Evolutionary conservation across 345 rosid species (phyloP), one percentile per base, ranked within the genome.

Genomic region (Dipteronia sinensis): DNA sequence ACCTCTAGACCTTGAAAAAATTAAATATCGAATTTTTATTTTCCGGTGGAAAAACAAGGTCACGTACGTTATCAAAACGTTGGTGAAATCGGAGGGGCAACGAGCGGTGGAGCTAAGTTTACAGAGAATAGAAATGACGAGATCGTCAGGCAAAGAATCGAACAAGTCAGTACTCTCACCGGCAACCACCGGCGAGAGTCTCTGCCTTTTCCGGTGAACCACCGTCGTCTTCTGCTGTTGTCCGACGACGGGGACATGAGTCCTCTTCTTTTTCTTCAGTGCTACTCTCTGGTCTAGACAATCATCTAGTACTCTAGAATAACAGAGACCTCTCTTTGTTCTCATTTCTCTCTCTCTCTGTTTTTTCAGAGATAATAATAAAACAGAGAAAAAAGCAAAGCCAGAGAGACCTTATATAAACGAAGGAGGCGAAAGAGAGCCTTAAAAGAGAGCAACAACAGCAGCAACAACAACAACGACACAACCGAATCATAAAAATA

Each of bases 141-240:
- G 90, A 85, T 95, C 98, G 65, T 95, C 98, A 0, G 98, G 98
- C 12, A 95, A 83, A 19, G 83, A 66, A 75, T 93, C 95, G 17
- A 95, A 85, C 27, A 87, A 82, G 78, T 93, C 94, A 4, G 38
- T 34, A 49, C 59, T 34, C 20, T 31, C 59, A 6, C 82, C 79
- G 16, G 53, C 4, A 4, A 27, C 20, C 17, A 71, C 86, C 72
- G 83, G 83, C 69, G 78, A 74, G 22, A 83, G 20, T 56, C 89
- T 73, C 9, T 67, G 88, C 29, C 86, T 86, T 80, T 87, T 89
- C 71, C 82, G 80, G 82, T 40, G 11, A 71, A 34, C 38, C 6
- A 34, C 38, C 38, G 53, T 34, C 58, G 62, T 77, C 73, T 65
- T 72, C 22, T 76, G 79, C 3, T 85, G 7, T 53, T 53, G n/a